Conservation (phyloP, 495 filamentous ascomycete species). For the Neurospora tetrasperma region DNA sequence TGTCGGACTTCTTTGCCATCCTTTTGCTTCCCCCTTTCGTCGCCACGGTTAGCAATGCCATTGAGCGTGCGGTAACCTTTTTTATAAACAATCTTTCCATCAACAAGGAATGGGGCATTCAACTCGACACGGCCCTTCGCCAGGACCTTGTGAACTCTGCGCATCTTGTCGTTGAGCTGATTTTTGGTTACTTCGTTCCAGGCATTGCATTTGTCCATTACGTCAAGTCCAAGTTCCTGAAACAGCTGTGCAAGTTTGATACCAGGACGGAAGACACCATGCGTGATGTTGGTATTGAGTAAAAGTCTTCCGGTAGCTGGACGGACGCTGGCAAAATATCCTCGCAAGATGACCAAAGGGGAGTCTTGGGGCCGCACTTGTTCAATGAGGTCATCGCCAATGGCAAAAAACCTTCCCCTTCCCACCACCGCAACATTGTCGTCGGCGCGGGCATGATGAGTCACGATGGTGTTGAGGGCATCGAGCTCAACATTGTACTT, state of each 20-base stretch:
- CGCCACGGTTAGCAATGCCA: slow-evolving; percentile 29
- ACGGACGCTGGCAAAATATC: slow-evolving; percentile 59
- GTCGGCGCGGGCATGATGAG: slow-evolving; percentile 28
- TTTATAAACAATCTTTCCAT: not conserved
- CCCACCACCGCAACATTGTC: slow-evolving; percentile 25
- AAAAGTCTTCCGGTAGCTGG: slow-evolving; percentile 53
- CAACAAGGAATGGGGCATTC: slow-evolving; percentile 21
- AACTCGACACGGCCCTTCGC: slow-evolving; percentile 32
- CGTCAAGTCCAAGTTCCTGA: not conserved
- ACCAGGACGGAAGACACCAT: slow-evolving; percentile 34
- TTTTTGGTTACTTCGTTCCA: not conserved
- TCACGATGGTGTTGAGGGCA: slow-evolving; percentile 40
- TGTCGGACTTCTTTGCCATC: not conserved
- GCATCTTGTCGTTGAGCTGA: not conserved
- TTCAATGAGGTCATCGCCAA: slow-evolving; percentile 13
- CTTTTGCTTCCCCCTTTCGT: slow-evolving; percentile 1
- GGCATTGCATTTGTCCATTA: not conserved
- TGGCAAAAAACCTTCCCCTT: slow-evolving; percentile 33
- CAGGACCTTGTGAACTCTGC: slow-evolving; percentile 32
- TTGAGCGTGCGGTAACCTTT: slow-evolving; percentile 32
- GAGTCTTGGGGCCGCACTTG: slow-evolving; percentile 12
- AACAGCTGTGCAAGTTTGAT: slow-evolving; percentile 19
- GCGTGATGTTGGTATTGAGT: slow-evolving; percentile 48
- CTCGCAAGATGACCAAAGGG: slow-evolving; percentile 44
- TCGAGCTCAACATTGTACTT: slow-evolving; percentile 33